A percentile compares a stretch with the other conserved stretches of the same genome.
These are phyloP conservation scores for Saturnispora quitensis DNA, from an alignment of 805 yeast genomes.

Conservation along the genomic window DNA sequence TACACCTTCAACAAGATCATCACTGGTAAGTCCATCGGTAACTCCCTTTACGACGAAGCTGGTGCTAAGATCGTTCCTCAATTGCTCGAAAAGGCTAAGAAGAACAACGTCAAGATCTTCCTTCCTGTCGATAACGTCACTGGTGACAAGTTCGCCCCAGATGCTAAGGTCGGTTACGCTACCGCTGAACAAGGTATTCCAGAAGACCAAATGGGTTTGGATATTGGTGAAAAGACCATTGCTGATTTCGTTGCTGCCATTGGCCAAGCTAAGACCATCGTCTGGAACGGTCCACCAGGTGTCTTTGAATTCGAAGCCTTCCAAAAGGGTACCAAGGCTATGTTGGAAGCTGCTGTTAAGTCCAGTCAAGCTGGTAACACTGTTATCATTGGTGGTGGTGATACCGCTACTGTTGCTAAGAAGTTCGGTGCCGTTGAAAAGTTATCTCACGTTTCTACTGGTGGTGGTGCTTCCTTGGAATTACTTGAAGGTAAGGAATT, in stretches of 20 bases:
- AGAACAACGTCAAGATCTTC: conserved; percentile 86
- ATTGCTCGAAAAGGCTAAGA: conserved; percentile 92
- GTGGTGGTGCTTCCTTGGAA: conserved; percentile 99
- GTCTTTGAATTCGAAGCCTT: conserved; percentile 95
- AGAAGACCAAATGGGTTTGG: conserved; percentile 92
- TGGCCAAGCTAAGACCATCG: conserved; percentile 91
- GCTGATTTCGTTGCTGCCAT: conserved; percentile 75
- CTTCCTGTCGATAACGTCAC: conserved; percentile 94
- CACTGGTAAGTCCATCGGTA: conserved; percentile 79
- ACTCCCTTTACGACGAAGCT: conserved; percentile 84
- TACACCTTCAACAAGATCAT: conserved; percentile 96
- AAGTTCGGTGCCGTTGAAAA: conserved; percentile 94
- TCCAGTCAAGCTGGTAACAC: conserved; percentile 85
- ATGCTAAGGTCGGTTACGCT: conserved; percentile 79
- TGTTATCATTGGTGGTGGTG: conserved; percentile 98
- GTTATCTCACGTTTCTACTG: conserved; percentile 97
- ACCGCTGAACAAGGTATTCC: conserved; percentile 89
- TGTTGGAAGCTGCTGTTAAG: conserved; percentile 81
- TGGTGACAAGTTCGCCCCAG: conserved; percentile 89
- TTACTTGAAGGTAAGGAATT: conserved; percentile 96
- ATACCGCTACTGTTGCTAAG: conserved; percentile 98
- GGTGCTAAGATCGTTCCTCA: conserved; percentile 94
- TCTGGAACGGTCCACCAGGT: conserved; percentile 99
- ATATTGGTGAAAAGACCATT: conserved; percentile 85
- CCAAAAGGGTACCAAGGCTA: conserved; percentile 82